These are phyloP conservation scores for Oryza australiensis DNA, from an alignment of 176 grass and related monocot species.

Conservation along the genomic window DNA sequence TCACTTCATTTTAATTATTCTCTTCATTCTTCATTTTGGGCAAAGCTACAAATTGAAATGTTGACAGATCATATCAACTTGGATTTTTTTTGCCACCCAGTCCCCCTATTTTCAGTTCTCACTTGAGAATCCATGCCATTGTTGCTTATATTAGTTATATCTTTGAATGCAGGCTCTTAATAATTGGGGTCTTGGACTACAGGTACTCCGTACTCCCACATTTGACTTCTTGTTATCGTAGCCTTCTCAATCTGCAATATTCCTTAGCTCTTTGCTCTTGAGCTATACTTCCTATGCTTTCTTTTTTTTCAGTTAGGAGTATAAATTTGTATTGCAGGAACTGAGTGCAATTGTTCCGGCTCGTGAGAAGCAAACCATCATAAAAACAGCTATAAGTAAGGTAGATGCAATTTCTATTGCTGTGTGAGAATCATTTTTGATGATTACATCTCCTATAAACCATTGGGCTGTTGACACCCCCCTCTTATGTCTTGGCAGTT, in stretches of 20 bases:
- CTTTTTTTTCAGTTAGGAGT: slow-evolving; percentile 32
- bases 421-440: slow-evolving; percentile 4
- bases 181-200: slow-evolving; percentile 98
- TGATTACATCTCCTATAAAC: slow-evolving; percentile 22
- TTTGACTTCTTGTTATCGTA: slow-evolving; percentile 26
- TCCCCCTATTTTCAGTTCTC: slow-evolving; percentile 5
- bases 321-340: slow-evolving; percentile 69
- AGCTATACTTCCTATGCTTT: slow-evolving; percentile 23
- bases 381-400: slow-evolving; percentile 99
- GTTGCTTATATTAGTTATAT: slow-evolving; percentile 26
- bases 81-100: slow-evolving; percentile 3
- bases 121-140: not conserved
- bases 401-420: slow-evolving; percentile 40
- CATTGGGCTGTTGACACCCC: slow-evolving; percentile 16
- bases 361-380: slow-evolving; percentile 90
- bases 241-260: slow-evolving; percentile 4
- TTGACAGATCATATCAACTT: slow-evolving; percentile 2
- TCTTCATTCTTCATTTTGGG: not conserved
- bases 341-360: slow-evolving; percentile 93
- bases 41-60: slow-evolving; percentile 22
- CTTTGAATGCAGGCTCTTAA: slow-evolving; percentile 78
- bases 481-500: slow-evolving; percentile 54
- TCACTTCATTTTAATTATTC: not conserved
- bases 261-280: slow-evolving; percentile 19
- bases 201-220: slow-evolving; percentile 64